Conservation (phyloP, 352 stramenopile species). For the Thraustochytrium sp. region DNA sequence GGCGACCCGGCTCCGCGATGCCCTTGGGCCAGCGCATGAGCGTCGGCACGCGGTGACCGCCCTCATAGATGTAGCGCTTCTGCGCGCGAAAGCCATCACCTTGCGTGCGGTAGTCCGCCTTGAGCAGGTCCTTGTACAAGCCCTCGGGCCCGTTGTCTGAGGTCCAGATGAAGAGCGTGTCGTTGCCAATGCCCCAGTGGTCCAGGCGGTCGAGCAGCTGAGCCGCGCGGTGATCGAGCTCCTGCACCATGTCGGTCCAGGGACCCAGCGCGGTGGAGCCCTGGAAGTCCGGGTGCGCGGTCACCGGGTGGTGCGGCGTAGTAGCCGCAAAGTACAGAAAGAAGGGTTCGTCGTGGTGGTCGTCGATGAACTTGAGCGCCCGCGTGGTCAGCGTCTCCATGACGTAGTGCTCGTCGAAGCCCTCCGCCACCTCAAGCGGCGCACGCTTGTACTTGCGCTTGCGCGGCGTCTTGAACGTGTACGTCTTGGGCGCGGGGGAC, state of each 20-base stretch:
- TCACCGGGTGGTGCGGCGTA: background rate
- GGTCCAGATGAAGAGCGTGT: background rate
- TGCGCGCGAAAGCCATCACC: constrained; percentile 5
- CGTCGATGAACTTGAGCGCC: background rate
- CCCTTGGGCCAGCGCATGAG: constrained; percentile 42
- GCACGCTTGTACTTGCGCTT: background rate
- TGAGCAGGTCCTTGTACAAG: background rate
- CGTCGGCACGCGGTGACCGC: constrained; percentile 32
- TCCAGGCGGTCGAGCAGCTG: background rate
- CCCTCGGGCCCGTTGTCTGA: background rate
- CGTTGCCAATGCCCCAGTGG: background rate
- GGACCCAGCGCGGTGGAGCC: background rate
- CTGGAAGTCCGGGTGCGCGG: background rate
- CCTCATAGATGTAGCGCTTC: constrained; percentile 48
- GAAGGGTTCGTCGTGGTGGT: background rate
- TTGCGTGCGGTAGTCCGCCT: background rate
- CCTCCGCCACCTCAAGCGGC: background rate
- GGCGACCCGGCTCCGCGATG: background rate
- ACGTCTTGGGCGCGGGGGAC: background rate
- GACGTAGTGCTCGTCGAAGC: background rate
- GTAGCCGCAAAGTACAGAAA: background rate
- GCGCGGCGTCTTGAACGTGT: background rate
- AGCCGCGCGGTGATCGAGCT: background rate
- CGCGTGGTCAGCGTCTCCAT: background rate
- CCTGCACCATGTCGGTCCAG: background rate